Conservation (phyloP, 495 filamentous ascomycete genomes). For the Trichocladium antarcticum region DNA sequence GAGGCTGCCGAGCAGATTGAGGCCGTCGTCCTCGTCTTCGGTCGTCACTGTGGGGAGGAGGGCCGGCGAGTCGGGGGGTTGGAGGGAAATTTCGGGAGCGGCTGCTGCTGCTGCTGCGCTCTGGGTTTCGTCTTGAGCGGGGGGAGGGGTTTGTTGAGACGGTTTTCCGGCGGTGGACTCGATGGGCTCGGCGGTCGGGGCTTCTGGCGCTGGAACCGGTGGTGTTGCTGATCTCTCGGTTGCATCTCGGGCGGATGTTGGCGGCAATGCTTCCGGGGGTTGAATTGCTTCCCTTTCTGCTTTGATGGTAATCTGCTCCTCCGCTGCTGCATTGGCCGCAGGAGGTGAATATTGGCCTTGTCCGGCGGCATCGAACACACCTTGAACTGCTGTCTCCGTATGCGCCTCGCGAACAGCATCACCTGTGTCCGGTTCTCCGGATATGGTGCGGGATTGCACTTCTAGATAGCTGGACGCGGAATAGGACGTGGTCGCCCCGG, state of each 20-base stretch:
- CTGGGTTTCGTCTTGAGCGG: background rate
- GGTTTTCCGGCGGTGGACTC: background rate
- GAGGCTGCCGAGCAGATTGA: conserved; percentile 23
- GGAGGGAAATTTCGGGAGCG: background rate
- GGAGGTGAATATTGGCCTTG: too few species aligned
- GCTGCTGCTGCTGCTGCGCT: background rate
- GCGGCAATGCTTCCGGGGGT: too few species aligned
- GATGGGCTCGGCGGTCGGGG: too few species aligned
- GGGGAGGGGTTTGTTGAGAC: background rate
- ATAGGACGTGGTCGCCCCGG: background rate
- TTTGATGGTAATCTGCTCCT: too few species aligned
- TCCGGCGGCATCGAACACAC: background rate
- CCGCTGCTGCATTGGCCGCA: background rate
- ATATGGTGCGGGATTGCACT: background rate
- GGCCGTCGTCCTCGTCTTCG: conserved; percentile 22
- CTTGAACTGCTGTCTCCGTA: background rate
- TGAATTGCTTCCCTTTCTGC: too few species aligned
- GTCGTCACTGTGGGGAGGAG: conserved; percentile 11
- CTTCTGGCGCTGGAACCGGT: too few species aligned
- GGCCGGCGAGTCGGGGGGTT: conserved; percentile 15
- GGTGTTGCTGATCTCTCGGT: too few species aligned
- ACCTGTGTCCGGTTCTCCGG: conserved; percentile 6
- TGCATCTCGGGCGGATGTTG: too few species aligned
- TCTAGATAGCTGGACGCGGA: conserved; percentile 12
- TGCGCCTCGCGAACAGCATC: background rate